These are phyloP conservation scores for Carnegiea gigantea DNA, from an alignment of 179 eudicot genomes.

Conservation along the genomic window DNA sequence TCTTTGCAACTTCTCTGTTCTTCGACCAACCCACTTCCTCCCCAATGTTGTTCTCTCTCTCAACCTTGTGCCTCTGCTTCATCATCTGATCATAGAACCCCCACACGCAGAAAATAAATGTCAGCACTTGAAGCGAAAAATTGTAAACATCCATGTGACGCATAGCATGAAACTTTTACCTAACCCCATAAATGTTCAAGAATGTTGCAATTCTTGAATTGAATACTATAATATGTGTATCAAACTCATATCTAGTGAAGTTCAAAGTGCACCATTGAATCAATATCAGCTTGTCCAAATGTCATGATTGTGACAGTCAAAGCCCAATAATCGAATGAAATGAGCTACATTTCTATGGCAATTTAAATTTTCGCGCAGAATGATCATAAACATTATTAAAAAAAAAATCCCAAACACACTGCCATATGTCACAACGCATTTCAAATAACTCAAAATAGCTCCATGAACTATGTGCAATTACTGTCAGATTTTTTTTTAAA, in stretches of 20 bases:
- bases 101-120: background rate
- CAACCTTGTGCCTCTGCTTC: constrained; percentile 96
- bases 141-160: background rate
- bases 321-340: too few relatives aligned
- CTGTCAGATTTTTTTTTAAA: too few relatives aligned
- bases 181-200: too few relatives aligned
- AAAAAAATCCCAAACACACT: too few relatives aligned
- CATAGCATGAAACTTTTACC: background rate
- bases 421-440: too few relatives aligned
- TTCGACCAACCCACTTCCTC: constrained; percentile 97
- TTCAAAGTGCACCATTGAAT: background rate
- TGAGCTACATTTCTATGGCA: too few relatives aligned
- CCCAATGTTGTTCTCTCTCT: constrained; percentile 86
- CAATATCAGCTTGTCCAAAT: background rate
- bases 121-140: background rate
- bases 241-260: background rate
- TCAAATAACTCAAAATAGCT: too few relatives aligned
- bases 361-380: too few relatives aligned
- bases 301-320: too few relatives aligned
- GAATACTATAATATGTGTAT: background rate
- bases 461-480: too few relatives aligned
- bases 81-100: constrained; percentile 57
- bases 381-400: too few relatives aligned
- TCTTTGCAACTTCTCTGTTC: constrained; percentile 83
- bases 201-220: background rate